Evolutionary conservation across 495 filamentous ascomycete species (phyloP), one percentile per base, ranked within the genome.

Genomic region (Penicilliopsis zonata): DNA sequence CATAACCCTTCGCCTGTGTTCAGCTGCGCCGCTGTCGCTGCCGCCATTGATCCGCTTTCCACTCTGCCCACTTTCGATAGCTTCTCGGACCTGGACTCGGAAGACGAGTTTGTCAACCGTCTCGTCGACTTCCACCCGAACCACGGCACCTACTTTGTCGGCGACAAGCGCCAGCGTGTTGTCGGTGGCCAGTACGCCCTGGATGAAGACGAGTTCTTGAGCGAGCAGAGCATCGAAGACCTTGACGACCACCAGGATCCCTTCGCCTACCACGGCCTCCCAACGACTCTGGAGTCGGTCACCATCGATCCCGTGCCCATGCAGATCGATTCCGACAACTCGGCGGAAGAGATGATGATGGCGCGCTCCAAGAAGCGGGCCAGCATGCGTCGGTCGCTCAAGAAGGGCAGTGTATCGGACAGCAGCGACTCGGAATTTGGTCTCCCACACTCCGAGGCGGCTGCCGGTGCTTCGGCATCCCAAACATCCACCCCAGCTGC

Each of bases 81-180:
- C 38, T 71, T 92, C 36, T 88, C 85, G 13, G 88, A 94, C 43
- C 71, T 94, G 31, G 90, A 94, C 55, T 88, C 82, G 0, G 88
- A 94, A 21, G 86, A 90, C 65, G 86, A 93, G 43, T 80, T 92
- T 44, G 73, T 79, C 35, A 79, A 74, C 54, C 74, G 75, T 28
- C 67, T 94, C 6, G 78, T 87, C 37, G 76, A 78, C 36, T 78
- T 86, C 42, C 65, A 72, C 34, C 53, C 72, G 20, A 65, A 64
- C 18, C 37, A 42, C 29, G 78, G 73, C 50, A 59, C 74, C 9
- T 57, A 72, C 34, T 80, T 77, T 49, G 47, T 74, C 31, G 76
- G 77, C 45, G 79, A 72, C 43, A 93, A 92, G 63, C 74, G 86
- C 42, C 83, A 87, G 52, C 78, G 72, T 17, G 69, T 82, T 20